Base-by-base conservation (phyloP, 2,329 filamentous ascomycete species). In the Samsoniella hepiali region DNA sequence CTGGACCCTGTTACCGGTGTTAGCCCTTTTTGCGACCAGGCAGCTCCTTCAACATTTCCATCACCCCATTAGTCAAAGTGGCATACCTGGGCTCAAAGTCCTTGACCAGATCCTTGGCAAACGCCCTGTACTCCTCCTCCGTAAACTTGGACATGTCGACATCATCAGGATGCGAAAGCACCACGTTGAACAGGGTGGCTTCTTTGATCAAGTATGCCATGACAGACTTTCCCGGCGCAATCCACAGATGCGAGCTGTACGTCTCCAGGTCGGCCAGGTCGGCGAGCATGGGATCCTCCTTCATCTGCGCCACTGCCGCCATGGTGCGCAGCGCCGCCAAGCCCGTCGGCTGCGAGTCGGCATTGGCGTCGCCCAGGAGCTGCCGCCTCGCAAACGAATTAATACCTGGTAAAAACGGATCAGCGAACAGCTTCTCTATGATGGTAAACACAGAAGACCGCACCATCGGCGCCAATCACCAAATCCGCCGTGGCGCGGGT, bases 171-270 rank as follows among this genome's bases (percentile, higher is more conserved):
- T 80, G 77, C 5, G 76, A 77, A 1, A 80, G 69, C 0, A 80
- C 78, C 72, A 80, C 75, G 64, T 80, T 80, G 67, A 79, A 79
- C 1, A 75, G 70, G 47, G 74, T 73, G 1, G 76, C 75, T 3
- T 70, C 70, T 1, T 75, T 72, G 5, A 81, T 80, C 7, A 71
- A 71, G 65, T 79, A 79, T 1, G 76, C 75, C 77, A 81, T 81
- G 31, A 77, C 76, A 54, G 80, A 78, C 4, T 74, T 66, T 17
- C 73, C 67, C 22, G 77, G 70, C 10, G 78, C 77, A 44, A 79
- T 73, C 77, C 76, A 68, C 73, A 60, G n/a, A 31, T 54, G 59
- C 10, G 32, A 67, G 47, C 60, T 63, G 22, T 51, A n/a, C 34
- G 66, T 64, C 5, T 65, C 53, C 27, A 65, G 34, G 55, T 77